These are phyloP conservation scores for Cystobasidium sp. DNA, from an alignment of 1,284 basidiomycete species.

Conservation along the genomic window DNA sequence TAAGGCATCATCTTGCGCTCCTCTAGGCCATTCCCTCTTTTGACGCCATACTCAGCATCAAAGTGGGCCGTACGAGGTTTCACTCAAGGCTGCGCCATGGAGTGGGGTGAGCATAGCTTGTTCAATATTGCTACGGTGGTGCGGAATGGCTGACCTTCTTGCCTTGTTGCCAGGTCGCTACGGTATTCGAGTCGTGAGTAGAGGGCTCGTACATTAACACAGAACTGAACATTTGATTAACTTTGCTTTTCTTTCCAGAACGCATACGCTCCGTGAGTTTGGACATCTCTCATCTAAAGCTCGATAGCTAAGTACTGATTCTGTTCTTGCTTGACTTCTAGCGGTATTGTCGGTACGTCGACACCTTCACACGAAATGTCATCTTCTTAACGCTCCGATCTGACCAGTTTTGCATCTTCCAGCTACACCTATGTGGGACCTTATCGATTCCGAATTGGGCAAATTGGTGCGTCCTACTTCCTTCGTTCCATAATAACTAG, in stretches of 20 bases:
- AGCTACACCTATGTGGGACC: slow-evolving; percentile 41
- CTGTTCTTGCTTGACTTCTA: slow-evolving; percentile 1
- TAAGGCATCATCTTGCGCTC: background rate
- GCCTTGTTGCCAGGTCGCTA: slow-evolving; percentile 12
- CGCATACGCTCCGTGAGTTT: slow-evolving; percentile 35
- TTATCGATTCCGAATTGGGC: slow-evolving; percentile 37
- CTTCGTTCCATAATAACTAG: no score
- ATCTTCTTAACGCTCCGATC: background rate
- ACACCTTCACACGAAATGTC: background rate
- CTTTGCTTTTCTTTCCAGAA: slow-evolving; percentile 7
- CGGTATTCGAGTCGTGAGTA: slow-evolving; percentile 34
- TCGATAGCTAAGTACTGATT: background rate
- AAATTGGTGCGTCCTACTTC: slow-evolving; percentile 23
- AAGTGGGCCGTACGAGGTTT: slow-evolving; percentile 43
- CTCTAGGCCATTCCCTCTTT: slow-evolving; percentile 23
- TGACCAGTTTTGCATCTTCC: background rate
- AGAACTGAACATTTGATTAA: background rate
- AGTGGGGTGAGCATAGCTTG: slow-evolving; percentile 32
- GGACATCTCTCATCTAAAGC: background rate
- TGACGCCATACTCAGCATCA: slow-evolving; percentile 42
- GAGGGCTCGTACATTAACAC: background rate
- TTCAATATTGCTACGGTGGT: background rate
- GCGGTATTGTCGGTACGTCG: slow-evolving; percentile 36
- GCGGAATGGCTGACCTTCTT: no score
- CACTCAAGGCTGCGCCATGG: slow-evolving; percentile 43